Evolutionary conservation across 495 filamentous ascomycete species (phyloP).

Genomic region (Paragyromitra xinjiangensis): DNA sequence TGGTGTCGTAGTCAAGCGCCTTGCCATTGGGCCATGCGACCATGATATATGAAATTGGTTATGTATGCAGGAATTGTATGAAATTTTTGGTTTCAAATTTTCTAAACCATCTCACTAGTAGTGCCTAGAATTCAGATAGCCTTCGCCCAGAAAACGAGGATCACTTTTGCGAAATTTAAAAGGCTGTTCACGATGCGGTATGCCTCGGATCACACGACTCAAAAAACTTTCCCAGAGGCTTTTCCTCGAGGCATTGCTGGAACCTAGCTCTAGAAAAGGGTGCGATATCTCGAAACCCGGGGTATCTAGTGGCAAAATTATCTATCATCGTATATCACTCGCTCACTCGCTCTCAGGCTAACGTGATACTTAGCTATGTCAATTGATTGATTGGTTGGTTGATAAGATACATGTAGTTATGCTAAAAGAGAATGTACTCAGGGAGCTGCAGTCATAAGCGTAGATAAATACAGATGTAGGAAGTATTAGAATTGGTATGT

Average conservation of each 20-base stretch:
- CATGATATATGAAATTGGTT: background rate
- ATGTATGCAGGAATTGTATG: background rate
- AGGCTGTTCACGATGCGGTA: background rate
- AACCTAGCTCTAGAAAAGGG: background rate
- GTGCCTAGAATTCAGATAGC: background rate
- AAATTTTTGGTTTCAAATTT: too few species aligned
- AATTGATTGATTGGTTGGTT: too few species aligned
- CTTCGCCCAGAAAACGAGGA: background rate
- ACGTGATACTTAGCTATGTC: background rate
- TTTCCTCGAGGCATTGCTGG: too few species aligned
- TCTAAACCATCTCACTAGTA: background rate
- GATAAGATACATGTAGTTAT: too few species aligned
- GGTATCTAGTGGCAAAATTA: background rate
- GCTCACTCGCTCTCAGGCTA: background rate
- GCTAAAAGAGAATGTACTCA: too few species aligned
- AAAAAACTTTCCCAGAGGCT: too few species aligned
- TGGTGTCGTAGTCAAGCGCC: conserved; percentile 72
- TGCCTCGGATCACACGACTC: background rate
- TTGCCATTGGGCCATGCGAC: conserved; percentile 70
- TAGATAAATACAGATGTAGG: too few species aligned
- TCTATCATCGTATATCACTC: background rate
- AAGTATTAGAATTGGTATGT: too few species aligned
- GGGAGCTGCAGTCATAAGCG: too few species aligned
- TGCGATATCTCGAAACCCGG: background rate
- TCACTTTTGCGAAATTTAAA: background rate